These are phyloP conservation scores for Ceratocystis cubensis DNA, from an alignment of 2,329 filamentous ascomycete species.

Conservation along the genomic window DNA sequence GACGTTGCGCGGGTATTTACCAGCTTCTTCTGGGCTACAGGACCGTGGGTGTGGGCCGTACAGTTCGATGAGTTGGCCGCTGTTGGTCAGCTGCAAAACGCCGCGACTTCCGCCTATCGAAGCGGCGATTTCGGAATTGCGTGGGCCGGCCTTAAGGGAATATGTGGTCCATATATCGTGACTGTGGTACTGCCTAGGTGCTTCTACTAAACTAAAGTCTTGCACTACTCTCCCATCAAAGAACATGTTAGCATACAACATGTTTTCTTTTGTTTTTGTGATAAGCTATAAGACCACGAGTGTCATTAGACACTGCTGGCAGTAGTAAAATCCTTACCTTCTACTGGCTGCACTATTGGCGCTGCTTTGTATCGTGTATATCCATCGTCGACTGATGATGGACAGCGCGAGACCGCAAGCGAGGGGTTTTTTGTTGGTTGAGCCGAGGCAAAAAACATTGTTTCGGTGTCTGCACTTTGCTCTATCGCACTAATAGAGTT, in stretches of 20 bases:
- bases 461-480: conserved; percentile 1
- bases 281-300: no score
- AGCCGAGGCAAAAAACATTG: conserved; percentile 11
- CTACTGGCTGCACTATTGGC: conserved; percentile 3
- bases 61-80: background rate
- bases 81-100: conserved; percentile 11
- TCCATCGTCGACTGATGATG: background rate
- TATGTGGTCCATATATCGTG: conserved; percentile 23
- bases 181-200: background rate
- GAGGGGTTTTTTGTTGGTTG: background rate
- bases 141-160: conserved; percentile 40
- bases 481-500: conserved; percentile 5
- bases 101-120: conserved; percentile 19
- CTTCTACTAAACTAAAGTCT: conserved; percentile 16
- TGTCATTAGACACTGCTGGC: no score
- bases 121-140: conserved; percentile 32
- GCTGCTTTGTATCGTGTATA: background rate
- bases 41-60: conserved; percentile 11
- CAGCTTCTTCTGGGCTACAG: conserved; percentile 1
- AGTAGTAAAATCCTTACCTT: background rate
- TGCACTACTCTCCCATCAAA: background rate
- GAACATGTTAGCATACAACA: background rate
- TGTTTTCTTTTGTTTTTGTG: no score
- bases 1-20: conserved; percentile 16
- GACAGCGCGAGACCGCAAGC: conserved; percentile 8